Percentiles rank a stretch among this genome's conserved stretches.
phyloP scores from a whole-genome alignment of 345 rosid species.

The Balakata baccata region DNA sequence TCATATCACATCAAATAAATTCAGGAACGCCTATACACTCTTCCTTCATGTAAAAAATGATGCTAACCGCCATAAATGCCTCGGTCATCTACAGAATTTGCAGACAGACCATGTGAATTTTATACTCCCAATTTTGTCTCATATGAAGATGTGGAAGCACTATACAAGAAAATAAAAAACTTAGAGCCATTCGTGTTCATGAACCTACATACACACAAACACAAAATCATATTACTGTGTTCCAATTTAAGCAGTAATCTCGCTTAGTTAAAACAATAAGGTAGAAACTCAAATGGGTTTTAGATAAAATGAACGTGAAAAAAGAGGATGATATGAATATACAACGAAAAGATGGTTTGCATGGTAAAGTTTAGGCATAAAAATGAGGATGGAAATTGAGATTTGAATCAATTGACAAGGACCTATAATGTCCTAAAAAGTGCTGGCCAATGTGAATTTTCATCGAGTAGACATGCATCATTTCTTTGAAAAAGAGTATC shows the following conservation, averaged over 20 bases:
- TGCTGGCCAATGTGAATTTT: conserved; percentile 6
- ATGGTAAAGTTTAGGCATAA: conserved; percentile 43
- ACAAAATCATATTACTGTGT: too few relatives aligned
- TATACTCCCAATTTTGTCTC: background rate
- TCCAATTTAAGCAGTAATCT: too few relatives aligned
- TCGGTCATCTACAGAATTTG: conserved; percentile 12
- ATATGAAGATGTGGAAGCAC: conserved; percentile 3
- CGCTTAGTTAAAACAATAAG: conserved; percentile 10
- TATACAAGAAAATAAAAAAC: conserved; percentile 8
- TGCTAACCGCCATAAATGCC: too few relatives aligned
- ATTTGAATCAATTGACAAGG: conserved; percentile 24
- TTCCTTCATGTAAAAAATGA: too few relatives aligned
- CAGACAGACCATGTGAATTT: conserved; percentile 28
- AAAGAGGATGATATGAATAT: background rate
- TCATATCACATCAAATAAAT: too few relatives aligned
- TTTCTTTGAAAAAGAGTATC: background rate
- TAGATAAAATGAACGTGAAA: background rate
- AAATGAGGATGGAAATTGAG: conserved; percentile 31
- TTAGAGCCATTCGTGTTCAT: conserved; percentile 9
- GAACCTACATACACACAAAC: background rate
- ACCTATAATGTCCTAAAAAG: conserved; percentile 16
- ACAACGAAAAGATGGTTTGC: conserved; percentile 30
- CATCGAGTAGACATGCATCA: conserved; percentile 1
- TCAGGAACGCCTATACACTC: too few relatives aligned
- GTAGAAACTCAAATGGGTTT: conserved; percentile 17